Evolutionary conservation across 371 early-diverging fungal genomes (phyloP).

Genomic region (Mycotypha africana): DNA sequence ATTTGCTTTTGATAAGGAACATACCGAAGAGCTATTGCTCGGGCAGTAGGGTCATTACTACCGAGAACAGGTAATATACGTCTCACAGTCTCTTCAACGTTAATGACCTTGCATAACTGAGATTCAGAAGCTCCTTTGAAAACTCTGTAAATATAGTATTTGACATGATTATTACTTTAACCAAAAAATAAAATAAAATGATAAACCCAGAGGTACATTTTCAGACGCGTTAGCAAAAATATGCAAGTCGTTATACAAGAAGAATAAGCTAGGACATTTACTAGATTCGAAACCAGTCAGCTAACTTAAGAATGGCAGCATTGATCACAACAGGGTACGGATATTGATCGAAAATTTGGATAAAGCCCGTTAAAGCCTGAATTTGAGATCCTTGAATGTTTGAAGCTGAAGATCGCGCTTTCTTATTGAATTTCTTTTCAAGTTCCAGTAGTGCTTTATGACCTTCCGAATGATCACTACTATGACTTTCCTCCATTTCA

Average conservation of each 20-base stretch:
- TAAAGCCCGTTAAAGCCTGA: conserved; percentile 46
- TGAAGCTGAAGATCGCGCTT: conserved; percentile 25
- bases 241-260: background rate
- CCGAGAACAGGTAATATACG: conserved; percentile 46
- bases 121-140: conserved; percentile 39
- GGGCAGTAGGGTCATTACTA: conserved; percentile 51
- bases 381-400: conserved; percentile 44
- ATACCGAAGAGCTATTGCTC: conserved; percentile 53
- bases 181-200: too few relatives aligned
- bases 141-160: conserved; percentile 50
- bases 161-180: conserved; percentile 47
- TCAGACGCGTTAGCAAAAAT: too few relatives aligned
- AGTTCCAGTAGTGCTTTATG: conserved; percentile 34
- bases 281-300: conserved; percentile 55
- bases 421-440: conserved; percentile 35
- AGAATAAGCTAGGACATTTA: conserved; percentile 7
- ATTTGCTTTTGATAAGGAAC: too few relatives aligned
- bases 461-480: conserved; percentile 24
- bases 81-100: conserved; percentile 48
- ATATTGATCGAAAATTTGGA: conserved; percentile 46
- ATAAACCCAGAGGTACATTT: too few relatives aligned
- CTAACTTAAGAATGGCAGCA: conserved; percentile 51
- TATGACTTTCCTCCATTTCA: conserved; percentile 1
- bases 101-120: conserved; percentile 49
- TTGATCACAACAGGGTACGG: conserved; percentile 53